phyloP scores from a whole-genome alignment of 192 early-diverging fungal species.

The Chytriomyces sp. region DNA sequence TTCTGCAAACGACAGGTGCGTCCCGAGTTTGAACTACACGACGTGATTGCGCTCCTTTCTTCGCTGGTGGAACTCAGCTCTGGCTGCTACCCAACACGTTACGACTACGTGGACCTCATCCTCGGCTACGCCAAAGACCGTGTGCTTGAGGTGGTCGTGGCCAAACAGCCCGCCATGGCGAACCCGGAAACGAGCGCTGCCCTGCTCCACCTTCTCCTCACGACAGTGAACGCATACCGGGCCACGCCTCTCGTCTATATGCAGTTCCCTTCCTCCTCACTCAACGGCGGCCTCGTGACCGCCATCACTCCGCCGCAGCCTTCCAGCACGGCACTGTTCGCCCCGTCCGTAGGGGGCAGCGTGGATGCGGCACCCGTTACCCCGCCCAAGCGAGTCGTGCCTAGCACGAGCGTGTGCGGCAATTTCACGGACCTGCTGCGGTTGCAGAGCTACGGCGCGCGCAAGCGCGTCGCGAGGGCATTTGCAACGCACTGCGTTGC shows the following conservation, averaged over 20 bases:
- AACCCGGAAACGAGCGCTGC: not conserved
- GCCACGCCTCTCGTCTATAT: too few species aligned
- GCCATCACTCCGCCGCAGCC: constrained; percentile 54
- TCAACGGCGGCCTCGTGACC: constrained; percentile 73
- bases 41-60: constrained; percentile 84
- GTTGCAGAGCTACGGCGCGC: constrained; percentile 79
- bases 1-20: constrained; percentile 62
- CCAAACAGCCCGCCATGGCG: constrained; percentile 28
- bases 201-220: constrained; percentile 54
- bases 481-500: constrained; percentile 51
- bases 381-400: not conserved
- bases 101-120: constrained; percentile 88
- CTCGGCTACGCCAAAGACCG: constrained; percentile 84
- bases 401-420: constrained; percentile 63
- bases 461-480: constrained; percentile 79
- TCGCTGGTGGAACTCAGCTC: constrained; percentile 87
- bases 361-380: too few species aligned
- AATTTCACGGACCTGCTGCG: constrained; percentile 84
- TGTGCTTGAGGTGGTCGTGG: constrained; percentile 48
- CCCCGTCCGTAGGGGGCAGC: too few species aligned
- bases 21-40: constrained; percentile 90
- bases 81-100: constrained; percentile 84
- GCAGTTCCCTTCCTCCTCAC: too few species aligned
- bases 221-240: constrained; percentile 77
- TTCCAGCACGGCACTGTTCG: too few species aligned